Evolutionary conservation across 2,329 filamentous ascomycete genomes (phyloP).

Genomic region (Fusarium sarcochroum): DNA sequence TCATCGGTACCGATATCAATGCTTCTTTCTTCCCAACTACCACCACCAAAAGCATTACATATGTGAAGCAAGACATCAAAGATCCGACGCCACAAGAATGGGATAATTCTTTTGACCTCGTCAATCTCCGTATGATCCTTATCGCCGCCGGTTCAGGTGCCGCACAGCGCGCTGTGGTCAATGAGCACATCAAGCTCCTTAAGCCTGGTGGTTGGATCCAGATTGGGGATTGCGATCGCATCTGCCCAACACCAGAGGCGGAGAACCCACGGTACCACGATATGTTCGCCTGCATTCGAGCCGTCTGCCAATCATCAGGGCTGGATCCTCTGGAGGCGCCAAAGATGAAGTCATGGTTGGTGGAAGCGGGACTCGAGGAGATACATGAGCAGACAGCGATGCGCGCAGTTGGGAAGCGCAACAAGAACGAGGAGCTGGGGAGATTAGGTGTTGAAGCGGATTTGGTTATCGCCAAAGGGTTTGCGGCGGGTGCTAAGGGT

Average conservation of each 20-base stretch:
- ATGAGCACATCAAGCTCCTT: conserved; percentile 9
- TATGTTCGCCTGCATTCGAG: conserved; percentile 12
- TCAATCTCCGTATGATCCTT: conserved; percentile 23
- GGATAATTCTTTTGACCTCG: neutral
- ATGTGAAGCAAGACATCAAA: neutral
- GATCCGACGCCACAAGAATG: neutral
- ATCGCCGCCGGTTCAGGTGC: conserved; percentile 7
- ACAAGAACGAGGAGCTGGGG: neutral
- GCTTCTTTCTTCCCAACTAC: conserved; percentile 1
- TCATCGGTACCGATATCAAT: conserved; percentile 21
- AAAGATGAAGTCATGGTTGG: conserved; percentile 19
- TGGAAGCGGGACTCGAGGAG: neutral
- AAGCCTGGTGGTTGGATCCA: conserved; percentile 22
- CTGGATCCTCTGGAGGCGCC: conserved; percentile 9
- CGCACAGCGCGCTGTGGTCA: neutral
- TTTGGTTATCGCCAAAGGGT: conserved; percentile 8
- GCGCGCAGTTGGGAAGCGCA: neutral
- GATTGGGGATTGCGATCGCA: conserved; percentile 17
- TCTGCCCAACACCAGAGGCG: neutral
- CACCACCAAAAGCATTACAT: neutral
- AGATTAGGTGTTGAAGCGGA: conserved; percentile 2
- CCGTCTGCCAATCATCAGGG: conserved; percentile 4
- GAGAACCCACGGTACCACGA: conserved; percentile 12
- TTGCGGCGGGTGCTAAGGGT: conserved; percentile 17
- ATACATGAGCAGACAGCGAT: neutral